Base-by-base conservation (phyloP, 176 grass and related monocot genomes). In the Otatea glauca region DNA sequence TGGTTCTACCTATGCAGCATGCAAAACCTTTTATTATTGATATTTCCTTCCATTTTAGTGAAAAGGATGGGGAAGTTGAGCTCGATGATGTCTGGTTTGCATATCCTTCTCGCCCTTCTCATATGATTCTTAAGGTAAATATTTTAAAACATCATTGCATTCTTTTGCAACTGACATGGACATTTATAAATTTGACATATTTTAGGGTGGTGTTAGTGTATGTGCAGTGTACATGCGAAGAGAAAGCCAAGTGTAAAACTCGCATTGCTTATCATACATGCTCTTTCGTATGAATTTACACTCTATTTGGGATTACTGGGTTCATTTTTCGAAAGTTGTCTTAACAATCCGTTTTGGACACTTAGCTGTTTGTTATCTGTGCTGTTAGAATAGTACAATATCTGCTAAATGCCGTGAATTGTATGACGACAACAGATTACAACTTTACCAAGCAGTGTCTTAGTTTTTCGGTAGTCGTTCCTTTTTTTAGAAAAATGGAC, bases 91-190 rank as follows among this genome's bases (percentile, higher is more conserved):
- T 99, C 14, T 99, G 91, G 96, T 99, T 99, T 71, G 73, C 96
- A 74, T 99, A 99, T 96, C 96, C 96, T 83, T 99, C 96, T 81
- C 93, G 93, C 24, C 91, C 96, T 88, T 66, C 93, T 88, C 91
- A 99, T 85, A 99, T 96, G 96, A 91, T 99, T 87, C 93, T 99
- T 79, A 92, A 99, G 91, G 96, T 96, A 94, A 50, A 44, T 65
- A 38, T 71, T 89, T 65, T 60, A 23, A 81, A 55, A 64, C 23
- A 71, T 9, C 51, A 16, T 74, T 81, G 39, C 51, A 16, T 74
- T 87, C 49, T 56, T 78, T 48, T 43, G 61, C 42, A 79, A 51
- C 5, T 13, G 4, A 70, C 55, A 16, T 74, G 29, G 4, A 1
- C 12, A 74, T 74, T 83, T 87, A 55, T 11, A 32, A 79, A 27